Base-by-base conservation (phyloP, 2,329 filamentous ascomycete species). In the Capronia epimyces region DNA sequence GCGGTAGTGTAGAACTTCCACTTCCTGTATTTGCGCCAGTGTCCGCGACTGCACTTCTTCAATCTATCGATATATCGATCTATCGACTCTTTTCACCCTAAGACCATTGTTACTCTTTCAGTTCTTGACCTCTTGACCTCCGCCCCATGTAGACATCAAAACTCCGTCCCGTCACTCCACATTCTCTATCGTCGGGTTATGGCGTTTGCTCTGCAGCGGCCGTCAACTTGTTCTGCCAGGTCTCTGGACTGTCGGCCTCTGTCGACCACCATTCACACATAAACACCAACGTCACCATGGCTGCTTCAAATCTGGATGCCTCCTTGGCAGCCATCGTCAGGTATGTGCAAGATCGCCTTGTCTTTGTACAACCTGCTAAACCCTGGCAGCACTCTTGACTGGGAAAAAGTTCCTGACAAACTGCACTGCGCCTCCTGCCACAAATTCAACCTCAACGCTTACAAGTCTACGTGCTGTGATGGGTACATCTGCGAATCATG, bases 381-480 rank as follows among this genome's bases (percentile, higher is more conserved):
- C 20, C 20, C 12, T 32, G 20, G 16, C 65, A 94, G 89, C 67
- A 84, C 86, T 43, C 77, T 95, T 53, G 75, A 81, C 16, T 81
- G 86, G 59, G 87, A 91, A 63, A 88, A 93, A 56, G 89, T 96
- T 51, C 93, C 93, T n/a, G 89, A 90, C 64, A 96, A 95, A 76
- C 79, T 98, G 58, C 86, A 90, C 70, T 98, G 93, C 75, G 89
- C 89, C 46, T 87, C 89, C 62, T 98, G 93, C 72, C 93, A 86
- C 72, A 89, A 87, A 68, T 77, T 97, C 52, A 90, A 89, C 24
- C 75, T 95, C 58, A 94, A 96, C 67, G 88, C 91, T 7, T 95
- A 89, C 67, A 87, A 90, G 57, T 76, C 96, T 22, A 88, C 90
- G 1, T 98, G 93, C 71, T 98, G 93, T 69, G 93, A 96, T 65